Conservation (phyloP, 2,329 filamentous ascomycete genomes). For the Trichoderma harzianum region DNA sequence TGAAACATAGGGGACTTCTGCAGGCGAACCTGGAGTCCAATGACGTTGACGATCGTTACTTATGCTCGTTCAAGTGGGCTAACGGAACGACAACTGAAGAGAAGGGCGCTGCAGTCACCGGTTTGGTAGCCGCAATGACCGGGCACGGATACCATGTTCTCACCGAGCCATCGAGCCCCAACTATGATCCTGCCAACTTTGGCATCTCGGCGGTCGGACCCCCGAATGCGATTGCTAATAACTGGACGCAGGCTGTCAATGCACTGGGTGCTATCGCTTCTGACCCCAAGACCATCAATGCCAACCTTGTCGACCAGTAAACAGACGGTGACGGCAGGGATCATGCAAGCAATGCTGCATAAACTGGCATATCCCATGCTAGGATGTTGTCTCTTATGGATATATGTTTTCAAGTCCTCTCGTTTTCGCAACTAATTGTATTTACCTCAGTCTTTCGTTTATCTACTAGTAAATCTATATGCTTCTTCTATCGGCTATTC, state of each 20-base stretch:
- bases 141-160: not conserved
- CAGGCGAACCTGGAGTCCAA: not conserved
- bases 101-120: not conserved
- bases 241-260: not conserved
- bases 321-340: not conserved
- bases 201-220: not conserved
- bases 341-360: not conserved
- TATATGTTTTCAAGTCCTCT: not conserved
- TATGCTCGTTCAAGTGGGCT: not conserved
- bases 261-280: not conserved
- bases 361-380: not conserved
- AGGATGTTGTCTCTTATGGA: not conserved
- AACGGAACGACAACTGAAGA: not conserved
- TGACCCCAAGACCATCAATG: not conserved
- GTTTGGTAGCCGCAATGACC: not conserved
- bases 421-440: not conserved
- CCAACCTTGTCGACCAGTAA: not conserved
- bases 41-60: not conserved
- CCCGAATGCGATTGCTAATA: not conserved
- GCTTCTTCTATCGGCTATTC: not conserved
- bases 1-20: not conserved
- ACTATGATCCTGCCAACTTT: not conserved
- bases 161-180: not conserved
- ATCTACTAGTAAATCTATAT: not conserved
- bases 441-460: not conserved